Evolutionary conservation across 768 basidiomycete species (phyloP), one percentile per base, ranked within the genome.

Genomic region (Lepiota subincarnata): DNA sequence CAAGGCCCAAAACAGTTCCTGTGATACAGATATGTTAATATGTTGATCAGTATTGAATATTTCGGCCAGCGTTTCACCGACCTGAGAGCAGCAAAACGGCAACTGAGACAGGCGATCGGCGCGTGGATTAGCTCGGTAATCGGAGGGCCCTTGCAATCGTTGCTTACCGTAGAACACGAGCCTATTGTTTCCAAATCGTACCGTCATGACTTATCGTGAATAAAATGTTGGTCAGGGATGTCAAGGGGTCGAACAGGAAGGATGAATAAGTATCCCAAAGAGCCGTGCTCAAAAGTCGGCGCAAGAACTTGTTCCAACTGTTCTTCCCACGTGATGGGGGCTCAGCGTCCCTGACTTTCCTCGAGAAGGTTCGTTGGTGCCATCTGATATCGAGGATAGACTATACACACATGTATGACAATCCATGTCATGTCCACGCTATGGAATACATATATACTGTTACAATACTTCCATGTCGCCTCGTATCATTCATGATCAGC

Each of bases 1-100:
- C 73, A 19, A 92, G 65, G 8, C 89, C 89, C 3, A 92, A 76
- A 35, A 89, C 84, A 24, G 77, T 73, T 12, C 73, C 72, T 77
- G 59, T n/a, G 28, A 42, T 37, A 3, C 37, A 24, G 22, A 20
- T 26, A 35, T 35, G 16, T 51, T 38, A 53, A 10, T 18, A 35
- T 16, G 49, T 37, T 28, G 47, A 8, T 35, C 35, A 20, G 12
- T 19, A 4, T 41, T 48, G 38, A 48, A 36, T 13, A 4, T 14
- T 4, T 34, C 13, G 40, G 35, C 16, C 59, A 35, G 42, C 42
- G 45, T 14, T 46, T n/a, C n/a, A 55, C 57, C 34, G 55, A 75
- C 77, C 80, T 52, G 77, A 75, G 12, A 79, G 66, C 44, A 78
- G 48, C 54, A 79, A 70, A 3, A 77, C 69, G 35, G 61, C 62